Evolutionary conservation across 1,284 basidiomycete species (phyloP), one percentile per base, ranked within the genome.

Genomic region (Agaricales sp.): DNA sequence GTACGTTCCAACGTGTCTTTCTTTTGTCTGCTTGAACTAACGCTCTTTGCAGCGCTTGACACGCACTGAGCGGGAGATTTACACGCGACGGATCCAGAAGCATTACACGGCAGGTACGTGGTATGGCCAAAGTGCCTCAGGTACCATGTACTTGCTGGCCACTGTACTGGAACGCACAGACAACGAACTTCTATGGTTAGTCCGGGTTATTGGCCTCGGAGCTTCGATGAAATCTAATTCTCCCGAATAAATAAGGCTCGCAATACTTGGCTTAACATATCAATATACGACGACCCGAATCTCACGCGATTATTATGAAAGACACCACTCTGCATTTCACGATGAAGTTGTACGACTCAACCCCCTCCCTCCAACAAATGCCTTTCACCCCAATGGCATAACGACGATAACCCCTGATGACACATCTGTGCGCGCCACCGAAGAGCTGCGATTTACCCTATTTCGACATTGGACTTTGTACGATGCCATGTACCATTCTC

Each of bases 401-500:
- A 71, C 74, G 20, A 66, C 76, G 52, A 73, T 67, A 44, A 77
- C 75, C 52, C 80, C 86, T 11, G 92, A 96, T 57, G 92, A 97
- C 62, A 71, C 77, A 50, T 82, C 82, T 24, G 81, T 97, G 50
- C 77, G 89, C 26, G 73, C 80, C 30, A 82, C 80, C 25, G 90
- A 93, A 47, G 93, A 98, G 62, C 71, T 96, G 48, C 77, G 96
- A 11, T 99, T 99, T 64, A 92, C 87, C 65, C 74, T 99, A 45
- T 95, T 96, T 64, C 77, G 95, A 48, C 96, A 99, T 67, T 99
- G 96, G 96, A 96, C 86, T 45, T 66, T 99, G 38, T 98, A 98
- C 62, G 93, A 97, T 60, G 82, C 92, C 11, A 99, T 99, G 95
- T 87, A 88, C 61, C 95, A 99, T 63, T 96, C 93, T 1, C 87